Base-by-base conservation (phyloP, 1,139 yeast species). In the Blastobotrys buckinghamii region DNA sequence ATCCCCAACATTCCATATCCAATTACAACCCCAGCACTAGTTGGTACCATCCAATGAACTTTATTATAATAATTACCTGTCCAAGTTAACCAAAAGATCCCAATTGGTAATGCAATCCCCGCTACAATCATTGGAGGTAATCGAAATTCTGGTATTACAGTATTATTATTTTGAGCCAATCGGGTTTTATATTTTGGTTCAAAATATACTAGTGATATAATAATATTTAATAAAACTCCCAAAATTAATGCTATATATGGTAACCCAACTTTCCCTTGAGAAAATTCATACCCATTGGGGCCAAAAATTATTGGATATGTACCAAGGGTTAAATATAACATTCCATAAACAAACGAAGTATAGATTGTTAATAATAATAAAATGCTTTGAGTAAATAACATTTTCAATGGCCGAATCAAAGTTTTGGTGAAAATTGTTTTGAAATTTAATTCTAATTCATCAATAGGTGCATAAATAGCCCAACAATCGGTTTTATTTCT, bases 241-340 rank as follows among this genome's bases (percentile, higher is more conserved):
- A 89, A 82, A 35, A 79, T 42, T 3, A 79, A 52, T 3, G 68
- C 68, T 15, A 67, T 41, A 50, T 66, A 67, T 0, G 72, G 70
- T 26, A 68, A 78, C 30, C 53, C 75, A 55, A 90, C 90, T 43
- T 83, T 69, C 79, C 71, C 46, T 1, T 51, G 50, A 1, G 79
- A 39, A 77, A 53, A 82, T 27, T 74, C 74, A 60, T 85, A 86
- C 44, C 82, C 81, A 13, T 15, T 34, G 6, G 9, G 4, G 6
- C 38, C 38, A 34, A 34, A 75, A 1, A 85, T 77, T 50, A 82
- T 73, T 19, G 92, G 92, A 62, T 74, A 78, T 0, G 96, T 96
- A 69, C 86, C 86, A 79, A 90, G 87, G 72, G 89, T 88, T 50
- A 95, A 95, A 66, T 89, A 90, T 51, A 90, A 75, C 56, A 89